Evolutionary conservation across 805 yeast genomes (phyloP).

Genomic region (Lipomyces mesembrius): DNA sequence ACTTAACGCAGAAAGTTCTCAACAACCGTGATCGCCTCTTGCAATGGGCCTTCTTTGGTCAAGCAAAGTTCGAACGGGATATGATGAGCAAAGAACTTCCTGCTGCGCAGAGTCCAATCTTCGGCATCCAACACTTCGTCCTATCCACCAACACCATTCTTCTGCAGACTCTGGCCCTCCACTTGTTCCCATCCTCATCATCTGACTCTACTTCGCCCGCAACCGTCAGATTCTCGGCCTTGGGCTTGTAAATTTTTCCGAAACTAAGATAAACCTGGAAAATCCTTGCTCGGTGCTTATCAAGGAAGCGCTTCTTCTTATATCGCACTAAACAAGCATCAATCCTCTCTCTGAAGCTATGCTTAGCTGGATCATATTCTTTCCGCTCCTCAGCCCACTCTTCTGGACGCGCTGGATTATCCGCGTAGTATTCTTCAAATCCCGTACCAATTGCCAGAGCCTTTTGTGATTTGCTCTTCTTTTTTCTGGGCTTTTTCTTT

Average conservation of each 20-base stretch:
- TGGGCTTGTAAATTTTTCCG: constrained; percentile 12
- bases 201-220: neutral
- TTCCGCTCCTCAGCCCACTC: constrained; percentile 11
- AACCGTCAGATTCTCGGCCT: neutral
- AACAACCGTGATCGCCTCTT: constrained; percentile 16
- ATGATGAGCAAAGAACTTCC: constrained; percentile 14
- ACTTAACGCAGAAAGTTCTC: constrained; percentile 19
- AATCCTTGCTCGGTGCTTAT: constrained; percentile 7
- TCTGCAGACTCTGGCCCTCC: neutral
- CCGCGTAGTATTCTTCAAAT: constrained; percentile 17
- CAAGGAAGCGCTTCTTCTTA: constrained; percentile 12
- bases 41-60: neutral
- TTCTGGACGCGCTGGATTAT: constrained; percentile 18
- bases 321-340: constrained; percentile 5
- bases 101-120: constrained; percentile 3
- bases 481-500: constrained; percentile 14
- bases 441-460: constrained; percentile 14
- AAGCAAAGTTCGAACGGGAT: neutral
- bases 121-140: constrained; percentile 10
- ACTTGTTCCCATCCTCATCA: neutral
- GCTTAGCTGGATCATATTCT: neutral
- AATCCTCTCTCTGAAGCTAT: constrained; percentile 14
- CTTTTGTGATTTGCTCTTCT: constrained; percentile 8
- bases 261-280: constrained; percentile 9
- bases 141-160: neutral